These are phyloP conservation scores for Pisolithus albus DNA, from an alignment of 768 basidiomycete genomes.

Conservation along the genomic window DNA sequence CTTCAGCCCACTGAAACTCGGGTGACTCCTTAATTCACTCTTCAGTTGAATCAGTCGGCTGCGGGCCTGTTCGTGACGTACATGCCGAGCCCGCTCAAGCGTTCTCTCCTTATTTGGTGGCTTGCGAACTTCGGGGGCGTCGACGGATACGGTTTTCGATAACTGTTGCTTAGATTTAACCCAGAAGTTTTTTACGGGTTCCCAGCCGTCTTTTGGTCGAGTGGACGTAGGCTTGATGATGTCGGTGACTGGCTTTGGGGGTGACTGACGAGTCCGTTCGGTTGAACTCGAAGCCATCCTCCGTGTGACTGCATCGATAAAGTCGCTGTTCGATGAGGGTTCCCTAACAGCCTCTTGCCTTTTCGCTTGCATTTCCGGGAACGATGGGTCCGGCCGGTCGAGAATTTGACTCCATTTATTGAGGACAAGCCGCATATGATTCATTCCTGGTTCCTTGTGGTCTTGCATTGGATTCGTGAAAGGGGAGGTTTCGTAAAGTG, in stretches of 20 bases:
- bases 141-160: neutral
- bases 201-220: slow-evolving; percentile 11
- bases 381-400: slow-evolving; percentile 24
- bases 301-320: neutral
- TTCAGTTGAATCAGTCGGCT: neutral
- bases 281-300: neutral
- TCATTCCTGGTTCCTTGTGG: slow-evolving; percentile 11
- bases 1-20: slow-evolving; percentile 13
- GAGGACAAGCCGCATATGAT: slow-evolving; percentile 25
- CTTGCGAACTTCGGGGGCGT: neutral
- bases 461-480: slow-evolving; percentile 15
- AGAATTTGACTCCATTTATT: slow-evolving; percentile 31
- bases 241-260: neutral
- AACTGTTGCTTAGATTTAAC: neutral
- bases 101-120: neutral
- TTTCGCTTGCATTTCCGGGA: slow-evolving; percentile 22
- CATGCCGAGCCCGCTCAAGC: neutral
- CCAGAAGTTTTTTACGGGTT: slow-evolving; percentile 18
- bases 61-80: neutral
- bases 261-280: neutral
- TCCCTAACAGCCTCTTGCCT: neutral
- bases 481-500: slow-evolving; percentile 25
- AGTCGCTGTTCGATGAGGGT: slow-evolving; percentile 1
- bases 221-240: neutral
- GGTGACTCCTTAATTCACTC: neutral